These are phyloP conservation scores for Verticillium longisporum DNA, from an alignment of 2,329 filamentous ascomycete species.

Conservation along the genomic window DNA sequence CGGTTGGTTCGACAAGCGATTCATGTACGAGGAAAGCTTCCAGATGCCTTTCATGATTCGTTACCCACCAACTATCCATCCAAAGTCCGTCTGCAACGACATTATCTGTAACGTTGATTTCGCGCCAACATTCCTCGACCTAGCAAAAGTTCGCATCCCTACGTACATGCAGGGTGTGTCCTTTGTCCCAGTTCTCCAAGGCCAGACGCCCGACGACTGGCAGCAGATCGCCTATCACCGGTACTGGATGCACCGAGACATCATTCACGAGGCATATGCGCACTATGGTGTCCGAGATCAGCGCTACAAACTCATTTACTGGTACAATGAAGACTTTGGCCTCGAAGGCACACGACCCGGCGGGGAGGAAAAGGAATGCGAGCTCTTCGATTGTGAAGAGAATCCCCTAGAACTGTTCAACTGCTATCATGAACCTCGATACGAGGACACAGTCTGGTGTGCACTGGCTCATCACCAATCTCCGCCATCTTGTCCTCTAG, in stretches of 20 bases:
- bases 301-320: slow-evolving; percentile 49
- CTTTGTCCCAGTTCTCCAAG: slow-evolving; percentile 29
- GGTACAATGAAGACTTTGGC: slow-evolving; percentile 44
- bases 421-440: slow-evolving; percentile 29
- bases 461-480: too few relatives aligned
- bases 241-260: slow-evolving; percentile 50
- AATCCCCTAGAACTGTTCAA: slow-evolving; percentile 44
- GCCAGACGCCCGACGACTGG: slow-evolving; percentile 33
- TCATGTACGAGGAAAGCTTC: slow-evolving; percentile 52
- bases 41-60: slow-evolving; percentile 48
- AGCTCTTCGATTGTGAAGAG: slow-evolving; percentile 44
- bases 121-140: slow-evolving; percentile 41
- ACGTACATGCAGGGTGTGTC: slow-evolving; percentile 46
- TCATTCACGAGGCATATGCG: slow-evolving; percentile 40
- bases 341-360: slow-evolving; percentile 34
- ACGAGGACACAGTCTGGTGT: slow-evolving; percentile 30
- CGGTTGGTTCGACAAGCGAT: slow-evolving; percentile 52
- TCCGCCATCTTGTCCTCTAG: too few relatives aligned
- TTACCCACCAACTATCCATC: slow-evolving; percentile 32
- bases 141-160: slow-evolving; percentile 30
- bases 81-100: slow-evolving; percentile 33
- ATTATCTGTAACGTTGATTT: slow-evolving; percentile 50
- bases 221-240: slow-evolving; percentile 46
- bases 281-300: slow-evolving; percentile 46
- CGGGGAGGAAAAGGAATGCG: slow-evolving; percentile 41